These are phyloP conservation scores for Eimeria falciformis DNA, from an alignment of 169 alveolate species.

Conservation along the genomic window DNA sequence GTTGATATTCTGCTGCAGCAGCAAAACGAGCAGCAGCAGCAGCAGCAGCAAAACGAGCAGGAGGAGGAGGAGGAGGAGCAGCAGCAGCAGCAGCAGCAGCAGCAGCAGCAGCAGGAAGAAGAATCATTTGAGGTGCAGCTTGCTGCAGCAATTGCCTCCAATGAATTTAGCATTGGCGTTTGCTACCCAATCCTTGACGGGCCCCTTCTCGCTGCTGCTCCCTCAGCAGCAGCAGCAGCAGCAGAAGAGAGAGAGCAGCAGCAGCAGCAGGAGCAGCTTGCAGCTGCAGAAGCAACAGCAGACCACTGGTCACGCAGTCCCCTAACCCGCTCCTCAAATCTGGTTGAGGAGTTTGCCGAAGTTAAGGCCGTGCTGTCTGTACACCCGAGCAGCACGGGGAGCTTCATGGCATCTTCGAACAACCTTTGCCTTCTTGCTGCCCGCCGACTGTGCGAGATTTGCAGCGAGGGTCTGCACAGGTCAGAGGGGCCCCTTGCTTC, in stretches of 20 bases:
- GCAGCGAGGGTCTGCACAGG: not conserved
- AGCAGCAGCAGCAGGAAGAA: not conserved
- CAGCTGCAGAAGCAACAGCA: not conserved
- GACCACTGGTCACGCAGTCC: not conserved
- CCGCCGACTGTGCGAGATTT: constrained; percentile 10
- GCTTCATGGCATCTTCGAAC: not conserved
- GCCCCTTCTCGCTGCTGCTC: not conserved
- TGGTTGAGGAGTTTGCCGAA: not conserved
- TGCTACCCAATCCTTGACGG: constrained; percentile 15
- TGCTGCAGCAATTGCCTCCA: not conserved
- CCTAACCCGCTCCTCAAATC: not conserved
- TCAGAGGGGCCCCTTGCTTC: no score
- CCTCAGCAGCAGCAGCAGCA: constrained; percentile 38
- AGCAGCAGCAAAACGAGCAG: constrained; percentile 18
- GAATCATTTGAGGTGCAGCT: not conserved
- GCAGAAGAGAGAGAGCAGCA: not conserved
- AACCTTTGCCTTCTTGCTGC: not conserved
- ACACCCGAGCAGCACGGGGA: not conserved
- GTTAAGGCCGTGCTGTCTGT: not conserved
- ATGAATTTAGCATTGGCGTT: not conserved
- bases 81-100: constrained; percentile 47
- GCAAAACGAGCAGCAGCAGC: constrained; percentile 4
- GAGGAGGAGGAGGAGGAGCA: no score
- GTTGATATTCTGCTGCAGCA: not conserved
- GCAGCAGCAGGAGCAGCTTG: not conserved